These are phyloP conservation scores for Pleurotus sapidus DNA, from an alignment of 768 basidiomycete genomes.

Conservation along the genomic window DNA sequence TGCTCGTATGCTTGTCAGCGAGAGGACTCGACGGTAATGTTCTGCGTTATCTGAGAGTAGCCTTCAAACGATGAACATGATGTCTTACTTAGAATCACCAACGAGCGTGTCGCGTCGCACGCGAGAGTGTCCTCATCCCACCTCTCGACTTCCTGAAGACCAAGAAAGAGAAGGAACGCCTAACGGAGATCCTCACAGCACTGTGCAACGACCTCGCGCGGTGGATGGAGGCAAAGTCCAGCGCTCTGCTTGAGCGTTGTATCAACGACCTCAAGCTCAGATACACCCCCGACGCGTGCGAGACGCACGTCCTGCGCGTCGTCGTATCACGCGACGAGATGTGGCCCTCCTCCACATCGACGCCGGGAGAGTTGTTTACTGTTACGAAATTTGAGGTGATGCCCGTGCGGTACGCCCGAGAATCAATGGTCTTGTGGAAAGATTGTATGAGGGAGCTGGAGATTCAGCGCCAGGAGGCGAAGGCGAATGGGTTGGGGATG, in stretches of 20 bases:
- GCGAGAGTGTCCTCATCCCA: not conserved
- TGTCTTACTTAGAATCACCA: not conserved
- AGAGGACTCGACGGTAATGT: constrained; percentile 4
- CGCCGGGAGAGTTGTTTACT: not conserved
- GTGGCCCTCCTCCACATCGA: not conserved
- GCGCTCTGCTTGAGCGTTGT: not conserved
- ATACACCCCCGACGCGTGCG: not conserved
- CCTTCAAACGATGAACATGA: not conserved
- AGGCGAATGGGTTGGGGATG: not conserved
- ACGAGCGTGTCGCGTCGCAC: not conserved
- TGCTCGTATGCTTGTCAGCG: not conserved
- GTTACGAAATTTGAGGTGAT: constrained; percentile 2
- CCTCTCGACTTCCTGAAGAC: constrained; percentile 5
- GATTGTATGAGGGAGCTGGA: constrained; percentile 3
- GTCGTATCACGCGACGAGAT: not conserved
- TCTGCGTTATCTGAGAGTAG: not conserved
- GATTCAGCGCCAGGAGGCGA: constrained; percentile 1
- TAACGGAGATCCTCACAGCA: not conserved
- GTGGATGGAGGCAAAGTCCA: not conserved
- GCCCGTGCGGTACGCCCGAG: not conserved
- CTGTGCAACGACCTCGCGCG: not conserved
- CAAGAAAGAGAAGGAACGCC: not conserved
- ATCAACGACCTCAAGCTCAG: not conserved
- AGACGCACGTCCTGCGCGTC: constrained; percentile 2
- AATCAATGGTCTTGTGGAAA: not conserved